Evolutionary conservation across 371 early-diverging fungal species (phyloP).

Genomic region (Circinella umbellata): DNA sequence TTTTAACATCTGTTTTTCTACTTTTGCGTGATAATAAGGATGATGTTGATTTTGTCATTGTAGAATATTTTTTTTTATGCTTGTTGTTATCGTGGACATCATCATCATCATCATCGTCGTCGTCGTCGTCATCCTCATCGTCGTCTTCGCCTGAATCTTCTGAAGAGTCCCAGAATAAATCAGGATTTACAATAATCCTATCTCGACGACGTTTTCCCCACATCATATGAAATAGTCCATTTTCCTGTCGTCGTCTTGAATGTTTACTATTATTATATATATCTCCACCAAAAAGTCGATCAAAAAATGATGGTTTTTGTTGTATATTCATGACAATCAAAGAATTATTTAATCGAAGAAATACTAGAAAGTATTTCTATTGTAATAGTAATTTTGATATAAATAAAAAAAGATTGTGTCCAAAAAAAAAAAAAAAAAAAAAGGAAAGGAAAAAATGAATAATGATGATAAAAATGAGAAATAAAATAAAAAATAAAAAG

Average conservation of each 20-base stretch:
- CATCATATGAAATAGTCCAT: not conserved
- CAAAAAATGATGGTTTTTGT: constrained; percentile 6
- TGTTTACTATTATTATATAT: not conserved
- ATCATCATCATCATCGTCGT: constrained; percentile 6
- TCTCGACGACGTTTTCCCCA: constrained; percentile 1
- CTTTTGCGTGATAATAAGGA: no score
- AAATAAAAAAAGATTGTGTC: not conserved
- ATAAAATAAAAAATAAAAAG: constrained; percentile 7
- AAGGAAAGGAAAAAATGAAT: not conserved
- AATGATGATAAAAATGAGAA: not conserved
- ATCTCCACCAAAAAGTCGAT: constrained; percentile 2
- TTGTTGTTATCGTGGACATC: no score
- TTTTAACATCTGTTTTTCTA: not conserved
- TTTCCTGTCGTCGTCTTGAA: not conserved
- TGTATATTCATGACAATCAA: not conserved
- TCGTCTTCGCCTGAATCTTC: constrained; percentile 4
- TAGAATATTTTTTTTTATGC: not conserved
- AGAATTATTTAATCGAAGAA: no score
- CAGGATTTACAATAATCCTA: not conserved
- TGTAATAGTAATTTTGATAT: no score
- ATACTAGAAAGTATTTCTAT: no score
- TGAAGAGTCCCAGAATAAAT: constrained; percentile 3
- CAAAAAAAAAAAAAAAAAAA: not conserved
- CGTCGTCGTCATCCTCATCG: constrained; percentile 4
- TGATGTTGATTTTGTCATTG: not conserved